Base-by-base conservation (phyloP, 2,329 filamentous ascomycete genomes). In the Biscogniauxia marginata region DNA sequence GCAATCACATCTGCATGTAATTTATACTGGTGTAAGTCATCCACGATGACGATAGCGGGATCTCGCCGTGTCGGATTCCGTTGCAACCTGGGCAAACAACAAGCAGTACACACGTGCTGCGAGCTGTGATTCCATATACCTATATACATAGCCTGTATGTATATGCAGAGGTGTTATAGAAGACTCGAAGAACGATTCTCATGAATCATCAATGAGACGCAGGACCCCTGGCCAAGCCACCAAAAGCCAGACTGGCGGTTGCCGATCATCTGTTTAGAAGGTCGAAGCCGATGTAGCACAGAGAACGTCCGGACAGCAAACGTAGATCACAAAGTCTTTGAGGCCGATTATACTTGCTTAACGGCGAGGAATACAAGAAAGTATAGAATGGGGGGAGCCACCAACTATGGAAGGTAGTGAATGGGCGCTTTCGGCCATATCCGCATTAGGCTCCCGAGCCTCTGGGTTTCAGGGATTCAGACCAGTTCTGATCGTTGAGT, bases 171-270 rank as follows among this genome's bases (percentile, higher is more conserved):
- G n/a, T n/a, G n/a, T n/a, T n/a, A n/a, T n/a, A n/a, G n/a, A n/a
- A n/a, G n/a, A n/a, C n/a, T n/a, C n/a, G n/a, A n/a, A n/a, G n/a
- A n/a, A n/a, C n/a, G n/a, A 54, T 58, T 56, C 58, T 39, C 46
- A 49, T 50, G 39, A 46, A 53, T 49, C 46, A 24, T 45, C n/a
- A 30, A 58, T n/a, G n/a, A n/a, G 45, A 48, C 43, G 49, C 30
- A 22, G n/a, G 48, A 52, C 30, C 52, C 51, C 30, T 44, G 20
- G 50, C 4, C 24, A 47, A 63, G 59, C 60, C 57, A 59, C 63
- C 53, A 54, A 61, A 60, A 57, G 57, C 59, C 55, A 53, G 50
- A 54, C 52, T 54, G 54, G 55, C 50, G 59, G 56, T 61, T n/a
- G 62, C 49, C 55, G 61, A 65, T 66, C 60, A 49, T 52, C 30